Evolutionary conservation across 768 basidiomycete species (phyloP).

Genomic region (Lactarius trivialis): DNA sequence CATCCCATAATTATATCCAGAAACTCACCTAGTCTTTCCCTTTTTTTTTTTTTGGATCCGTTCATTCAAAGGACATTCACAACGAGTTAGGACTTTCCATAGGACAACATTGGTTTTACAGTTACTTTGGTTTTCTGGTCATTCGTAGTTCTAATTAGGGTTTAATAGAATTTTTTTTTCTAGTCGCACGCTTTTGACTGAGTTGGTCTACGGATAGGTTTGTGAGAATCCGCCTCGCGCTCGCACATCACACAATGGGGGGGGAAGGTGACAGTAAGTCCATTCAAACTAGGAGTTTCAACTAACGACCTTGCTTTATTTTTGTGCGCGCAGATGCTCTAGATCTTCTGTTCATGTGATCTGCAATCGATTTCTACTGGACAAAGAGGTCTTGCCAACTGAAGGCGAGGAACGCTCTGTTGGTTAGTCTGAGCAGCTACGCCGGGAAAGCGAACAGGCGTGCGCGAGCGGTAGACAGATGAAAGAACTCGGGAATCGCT

Average conservation of each 20-base stretch:
- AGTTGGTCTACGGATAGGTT: not conserved
- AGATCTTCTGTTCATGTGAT: too few species aligned
- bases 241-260: not conserved
- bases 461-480: too few species aligned
- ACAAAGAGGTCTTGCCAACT: too few species aligned
- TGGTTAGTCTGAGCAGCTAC: too few species aligned
- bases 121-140: not conserved
- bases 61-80: not conserved
- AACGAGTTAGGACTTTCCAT: not conserved
- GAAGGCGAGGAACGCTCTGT: too few species aligned
- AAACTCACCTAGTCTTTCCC: not conserved
- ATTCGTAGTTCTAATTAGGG: not conserved
- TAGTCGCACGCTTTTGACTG: not conserved
- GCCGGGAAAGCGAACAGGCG: too few species aligned
- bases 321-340: too few species aligned
- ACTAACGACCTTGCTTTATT: too few species aligned
- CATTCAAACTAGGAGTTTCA: too few species aligned
- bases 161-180: not conserved
- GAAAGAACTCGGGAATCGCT: too few species aligned
- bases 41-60: not conserved
- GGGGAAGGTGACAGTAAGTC: too few species aligned
- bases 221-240: not conserved
- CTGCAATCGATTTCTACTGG: too few species aligned
- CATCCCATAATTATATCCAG: not conserved
- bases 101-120: not conserved